These are phyloP conservation scores for Barnettozyma botsteinii DNA, from an alignment of 805 yeast species.

Conservation along the genomic window DNA sequence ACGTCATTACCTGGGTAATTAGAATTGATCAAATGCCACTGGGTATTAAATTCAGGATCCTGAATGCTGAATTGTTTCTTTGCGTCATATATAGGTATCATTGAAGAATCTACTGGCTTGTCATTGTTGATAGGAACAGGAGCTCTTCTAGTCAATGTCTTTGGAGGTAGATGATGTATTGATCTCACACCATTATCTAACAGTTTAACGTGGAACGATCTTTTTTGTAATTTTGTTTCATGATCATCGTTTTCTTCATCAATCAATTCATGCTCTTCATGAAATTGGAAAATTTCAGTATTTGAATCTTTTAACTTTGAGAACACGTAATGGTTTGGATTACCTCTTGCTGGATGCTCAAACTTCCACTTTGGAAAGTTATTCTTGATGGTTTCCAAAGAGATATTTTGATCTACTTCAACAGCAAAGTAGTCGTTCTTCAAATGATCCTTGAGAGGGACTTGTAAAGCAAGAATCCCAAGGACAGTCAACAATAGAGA, in stretches of 20 bases:
- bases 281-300: constrained; percentile 4
- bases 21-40: constrained; percentile 90
- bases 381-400: constrained; percentile 28
- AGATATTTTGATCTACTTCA: constrained; percentile 38
- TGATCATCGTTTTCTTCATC: constrained; percentile 8
- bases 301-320: constrained; percentile 37
- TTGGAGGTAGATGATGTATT: constrained; percentile 51
- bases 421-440: constrained; percentile 55
- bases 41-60: constrained; percentile 79
- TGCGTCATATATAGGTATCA: constrained; percentile 40
- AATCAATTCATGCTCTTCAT: constrained; percentile 12
- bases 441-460: constrained; percentile 45
- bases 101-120: constrained; percentile 45
- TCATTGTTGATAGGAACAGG: constrained; percentile 43
- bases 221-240: constrained; percentile 8
- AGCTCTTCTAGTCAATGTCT: constrained; percentile 46
- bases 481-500: constrained; percentile 1
- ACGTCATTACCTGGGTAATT: constrained; percentile 74
- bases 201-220: constrained; percentile 12
- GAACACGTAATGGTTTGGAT: constrained; percentile 61
- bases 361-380: constrained; percentile 42
- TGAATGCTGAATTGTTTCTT: constrained; percentile 51
- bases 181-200: constrained; percentile 33
- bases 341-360: constrained; percentile 61
- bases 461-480: constrained; percentile 6